Percentiles rank a stretch among this genome's conserved stretches.
Conservation (phyloP, 345 rosid species). For the Erodium maritimum region DNA sequence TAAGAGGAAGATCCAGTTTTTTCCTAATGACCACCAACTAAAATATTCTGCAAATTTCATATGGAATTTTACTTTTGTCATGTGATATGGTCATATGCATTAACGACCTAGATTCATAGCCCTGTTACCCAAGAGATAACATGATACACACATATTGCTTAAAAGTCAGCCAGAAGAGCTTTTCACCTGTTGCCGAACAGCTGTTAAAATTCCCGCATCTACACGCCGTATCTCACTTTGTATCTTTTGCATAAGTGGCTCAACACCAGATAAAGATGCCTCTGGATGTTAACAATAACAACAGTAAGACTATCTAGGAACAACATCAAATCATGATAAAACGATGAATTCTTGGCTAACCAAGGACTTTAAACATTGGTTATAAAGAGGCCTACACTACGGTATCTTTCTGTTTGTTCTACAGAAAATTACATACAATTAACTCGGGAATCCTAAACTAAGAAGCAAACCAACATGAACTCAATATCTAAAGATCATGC, state of each 20-base stretch:
- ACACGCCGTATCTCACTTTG: conserved; percentile 89
- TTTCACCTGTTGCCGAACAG: conserved; percentile 94
- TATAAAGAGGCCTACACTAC: not conserved
- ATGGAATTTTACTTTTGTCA: not conserved
- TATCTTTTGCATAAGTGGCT: conserved; percentile 95
- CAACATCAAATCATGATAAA: not conserved
- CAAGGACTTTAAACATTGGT: not conserved
- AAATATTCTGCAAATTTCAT: not conserved
- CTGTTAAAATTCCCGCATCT: conserved; percentile 79
- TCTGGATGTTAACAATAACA: conserved; percentile 36
- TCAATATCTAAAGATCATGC: not conserved
- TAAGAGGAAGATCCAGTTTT: not conserved
- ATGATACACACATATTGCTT: conserved; percentile 1
- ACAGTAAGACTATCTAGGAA: conserved; percentile 4
- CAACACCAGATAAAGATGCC: conserved; percentile 93
- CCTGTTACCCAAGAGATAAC: not conserved
- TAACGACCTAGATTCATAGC: not conserved
- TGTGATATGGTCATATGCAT: not conserved
- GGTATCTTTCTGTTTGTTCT: not conserved
- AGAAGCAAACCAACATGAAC: not conserved
- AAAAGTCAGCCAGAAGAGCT: conserved; percentile 3
- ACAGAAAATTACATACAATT: not conserved
- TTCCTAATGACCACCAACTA: not conserved
- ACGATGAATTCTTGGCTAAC: not conserved
- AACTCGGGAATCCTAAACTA: not conserved